These are phyloP conservation scores for Saccharomycopsis hybrid DNA, from an alignment of 1,139 yeast species.

Conservation along the genomic window DNA sequence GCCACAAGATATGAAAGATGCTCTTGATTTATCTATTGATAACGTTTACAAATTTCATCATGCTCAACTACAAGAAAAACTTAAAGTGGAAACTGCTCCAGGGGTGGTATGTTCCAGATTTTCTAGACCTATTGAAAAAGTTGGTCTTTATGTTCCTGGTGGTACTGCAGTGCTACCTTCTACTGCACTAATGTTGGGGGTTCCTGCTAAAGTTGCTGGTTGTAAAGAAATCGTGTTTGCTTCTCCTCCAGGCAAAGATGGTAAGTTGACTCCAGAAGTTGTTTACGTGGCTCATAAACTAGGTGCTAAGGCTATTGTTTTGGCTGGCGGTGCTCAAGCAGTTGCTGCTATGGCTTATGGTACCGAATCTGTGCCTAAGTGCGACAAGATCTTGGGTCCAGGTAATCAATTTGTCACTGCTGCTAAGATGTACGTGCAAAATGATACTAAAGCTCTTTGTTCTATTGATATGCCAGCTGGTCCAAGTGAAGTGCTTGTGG, in stretches of 20 bases:
- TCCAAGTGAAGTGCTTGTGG: constrained; percentile 92
- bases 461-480: constrained; percentile 99
- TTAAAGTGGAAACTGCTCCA: constrained; percentile 88
- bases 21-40: constrained; percentile 82
- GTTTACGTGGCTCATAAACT: constrained; percentile 95
- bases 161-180: constrained; percentile 98
- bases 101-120: constrained; percentile 94
- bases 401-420: constrained; percentile 99
- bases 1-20: constrained; percentile 68
- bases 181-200: constrained; percentile 96
- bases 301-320: constrained; percentile 81
- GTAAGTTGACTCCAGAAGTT: constrained; percentile 92
- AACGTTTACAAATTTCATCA: constrained; percentile 90
- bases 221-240: constrained; percentile 92
- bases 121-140: constrained; percentile 89
- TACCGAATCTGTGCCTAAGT: constrained; percentile 84
- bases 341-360: constrained; percentile 99
- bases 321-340: constrained; percentile 99
- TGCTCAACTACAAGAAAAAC: constrained; percentile 72
- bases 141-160: constrained; percentile 96
- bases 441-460: constrained; percentile 90
- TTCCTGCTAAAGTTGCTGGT: constrained; percentile 98
- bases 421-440: constrained; percentile 95
- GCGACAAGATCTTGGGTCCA: constrained; percentile 96
- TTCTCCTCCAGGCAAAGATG: constrained; percentile 95